These are phyloP conservation scores for Coix lacrymajobi DNA, from an alignment of 176 grass and related monocot species.

Conservation along the genomic window DNA sequence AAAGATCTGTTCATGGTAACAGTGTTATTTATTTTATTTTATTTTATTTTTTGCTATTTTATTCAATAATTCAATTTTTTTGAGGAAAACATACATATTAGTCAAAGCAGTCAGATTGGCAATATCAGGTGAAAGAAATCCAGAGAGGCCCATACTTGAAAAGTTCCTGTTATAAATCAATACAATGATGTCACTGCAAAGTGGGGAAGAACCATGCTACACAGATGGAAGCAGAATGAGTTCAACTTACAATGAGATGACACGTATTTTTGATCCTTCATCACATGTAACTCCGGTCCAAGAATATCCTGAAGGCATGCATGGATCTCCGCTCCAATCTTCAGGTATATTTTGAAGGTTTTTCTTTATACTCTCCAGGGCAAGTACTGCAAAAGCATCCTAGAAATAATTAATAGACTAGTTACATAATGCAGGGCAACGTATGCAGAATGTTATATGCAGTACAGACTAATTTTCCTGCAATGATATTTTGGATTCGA, in stretches of 20 bases:
- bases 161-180: conserved; percentile 65
- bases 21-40: conserved; percentile 18
- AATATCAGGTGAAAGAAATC: conserved; percentile 59
- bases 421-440: conserved; percentile 1
- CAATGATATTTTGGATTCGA: background rate
- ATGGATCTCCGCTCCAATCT: conserved; percentile 96
- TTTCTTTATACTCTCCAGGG: conserved; percentile 55
- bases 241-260: conserved; percentile 69
- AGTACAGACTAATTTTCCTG: background rate
- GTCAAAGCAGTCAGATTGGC: conserved; percentile 63
- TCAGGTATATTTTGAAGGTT: conserved; percentile 51
- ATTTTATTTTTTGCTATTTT: conserved; percentile 8
- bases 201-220: background rate
- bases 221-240: conserved; percentile 26
- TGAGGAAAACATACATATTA: conserved; percentile 58
- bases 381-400: conserved; percentile 48
- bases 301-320: conserved; percentile 75
- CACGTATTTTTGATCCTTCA: conserved; percentile 51
- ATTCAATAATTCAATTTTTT: conserved; percentile 9
- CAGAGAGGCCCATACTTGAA: conserved; percentile 67
- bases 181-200: conserved; percentile 23
- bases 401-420: conserved; percentile 1
- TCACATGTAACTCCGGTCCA: conserved; percentile 88
- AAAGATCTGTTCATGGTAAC: conserved; percentile 59
- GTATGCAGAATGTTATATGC: background rate